phyloP scores from a whole-genome alignment of 768 basidiomycete genomes.

The Psilocybe cyanescens region DNA sequence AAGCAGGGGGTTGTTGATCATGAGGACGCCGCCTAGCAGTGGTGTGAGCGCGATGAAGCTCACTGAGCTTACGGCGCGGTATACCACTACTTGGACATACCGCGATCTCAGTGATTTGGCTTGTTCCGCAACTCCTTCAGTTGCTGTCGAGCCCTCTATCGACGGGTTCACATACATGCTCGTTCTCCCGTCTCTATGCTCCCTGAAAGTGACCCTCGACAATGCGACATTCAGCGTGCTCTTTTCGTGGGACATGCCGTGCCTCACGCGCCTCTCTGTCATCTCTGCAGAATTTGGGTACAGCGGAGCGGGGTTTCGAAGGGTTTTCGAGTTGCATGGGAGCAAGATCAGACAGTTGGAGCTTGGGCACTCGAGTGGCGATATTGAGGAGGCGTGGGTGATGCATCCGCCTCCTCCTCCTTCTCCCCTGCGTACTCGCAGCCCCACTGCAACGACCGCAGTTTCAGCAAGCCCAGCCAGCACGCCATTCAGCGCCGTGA shows the following conservation, averaged over 20 bases:
- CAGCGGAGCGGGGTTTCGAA: conserved; percentile 63
- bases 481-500: conserved; percentile 6
- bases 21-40: too few species aligned
- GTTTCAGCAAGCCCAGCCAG: conserved; percentile 1
- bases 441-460: background rate
- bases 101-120: too few species aligned
- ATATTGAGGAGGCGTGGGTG: conserved; percentile 70
- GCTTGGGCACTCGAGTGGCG: conserved; percentile 70
- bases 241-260: conserved; percentile 69
- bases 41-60: too few species aligned
- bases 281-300: conserved; percentile 74
- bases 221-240: conserved; percentile 72
- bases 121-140: background rate
- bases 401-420: conserved; percentile 44
- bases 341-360: conserved; percentile 65
- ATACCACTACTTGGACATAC: too few species aligned
- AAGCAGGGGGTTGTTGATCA: too few species aligned
- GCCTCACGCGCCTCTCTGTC: conserved; percentile 64
- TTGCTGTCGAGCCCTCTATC: conserved; percentile 19
- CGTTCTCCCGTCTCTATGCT: conserved; percentile 62
- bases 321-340: conserved; percentile 72
- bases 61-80: too few species aligned
- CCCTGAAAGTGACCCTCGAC: conserved; percentile 73
- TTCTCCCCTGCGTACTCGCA: conserved; percentile 18
- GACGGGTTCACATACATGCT: conserved; percentile 30